Conservation (phyloP, 228 moss, liverwort and hornwort genomes). For the Sphagnum magellanicum region DNA sequence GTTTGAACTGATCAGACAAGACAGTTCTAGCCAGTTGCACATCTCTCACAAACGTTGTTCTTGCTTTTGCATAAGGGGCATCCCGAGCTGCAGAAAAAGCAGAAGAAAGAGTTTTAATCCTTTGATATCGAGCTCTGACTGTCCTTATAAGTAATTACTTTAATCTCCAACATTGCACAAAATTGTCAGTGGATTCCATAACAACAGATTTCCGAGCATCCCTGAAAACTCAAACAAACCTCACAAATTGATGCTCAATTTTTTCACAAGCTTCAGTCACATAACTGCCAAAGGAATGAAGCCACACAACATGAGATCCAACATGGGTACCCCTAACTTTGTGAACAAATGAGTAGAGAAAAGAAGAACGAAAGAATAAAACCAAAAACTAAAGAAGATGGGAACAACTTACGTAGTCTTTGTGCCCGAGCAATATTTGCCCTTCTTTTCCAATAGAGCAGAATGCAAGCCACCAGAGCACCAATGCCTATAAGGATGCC, state of each 20-base stretch:
- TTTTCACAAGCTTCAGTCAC: too few relatives aligned
- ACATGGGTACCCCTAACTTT: too few relatives aligned
- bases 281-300: too few relatives aligned
- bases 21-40: slow-evolving; percentile 43
- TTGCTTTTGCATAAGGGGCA: slow-evolving; percentile 91
- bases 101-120: slow-evolving; percentile 1
- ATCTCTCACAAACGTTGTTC: slow-evolving; percentile 61
- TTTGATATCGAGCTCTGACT: not conserved
- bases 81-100: slow-evolving; percentile 75
- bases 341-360: not conserved
- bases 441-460: slow-evolving; percentile 42
- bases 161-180: not conserved
- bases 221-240: too few relatives aligned
- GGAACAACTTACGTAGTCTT: slow-evolving; percentile 56
- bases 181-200: slow-evolving; percentile 1
- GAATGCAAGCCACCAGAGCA: slow-evolving; percentile 13
- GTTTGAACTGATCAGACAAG: slow-evolving; percentile 40
- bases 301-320: too few relatives aligned
- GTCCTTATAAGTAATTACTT: not conserved
- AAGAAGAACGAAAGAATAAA: not conserved
- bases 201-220: not conserved
- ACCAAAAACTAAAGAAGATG: too few relatives aligned
- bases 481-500: slow-evolving; percentile 24
- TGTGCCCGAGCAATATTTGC: slow-evolving; percentile 45
- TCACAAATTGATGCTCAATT: too few relatives aligned